Evolutionary conservation across 352 stramenopile genomes (phyloP), one percentile per base, ranked within the genome.

Genomic region (Phytophthora sojae): DNA sequence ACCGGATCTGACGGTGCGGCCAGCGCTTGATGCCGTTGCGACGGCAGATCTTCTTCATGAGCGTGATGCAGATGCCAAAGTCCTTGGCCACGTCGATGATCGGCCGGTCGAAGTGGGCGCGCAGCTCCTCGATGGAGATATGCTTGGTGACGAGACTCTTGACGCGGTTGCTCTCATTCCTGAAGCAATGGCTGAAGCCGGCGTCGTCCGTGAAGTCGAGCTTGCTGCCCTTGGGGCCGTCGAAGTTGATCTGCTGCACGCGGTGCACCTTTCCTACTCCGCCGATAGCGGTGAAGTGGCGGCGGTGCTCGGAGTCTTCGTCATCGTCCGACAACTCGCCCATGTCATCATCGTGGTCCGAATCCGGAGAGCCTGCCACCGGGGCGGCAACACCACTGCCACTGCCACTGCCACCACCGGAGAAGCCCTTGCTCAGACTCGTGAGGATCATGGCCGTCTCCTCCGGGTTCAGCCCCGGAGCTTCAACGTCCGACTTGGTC

Each of bases 11-110:
- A 51, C 87, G 85, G 69, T 93, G 84, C 30, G 87, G 87, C 87
- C 87, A 95, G 32, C 85, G 79, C 50, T 82, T 82, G 60, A 95
- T 85, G 30, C 86, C 85, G 61, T 93, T 93, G 30, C 88, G 86
- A 66, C 87, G 85, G 69, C 87, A 95, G 59, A 95, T 93, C 71
- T 92, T 92, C 76, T 95, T 96, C 89, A 96, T 96, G 45, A 96
- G 81, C 64, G 89, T 96, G 73, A 96, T 96, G 69, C 89, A 96
- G 50, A 96, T 95, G 29, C 89, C 89, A 83, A 96, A 96, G 62
- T 94, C 85, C 73, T 95, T 94, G 23, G 89, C 89, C n/a, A 96
- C 89, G 53, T 96, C 89, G 50, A 95, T 93, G 71, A 96, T 95
- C 3, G 89, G 89, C 6, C 88, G 85, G 51, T 96, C 88, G 69